These are phyloP conservation scores for Macadamia tetraphylla DNA, from an alignment of 164 flowering plant genomes.

Conservation along the genomic window DNA sequence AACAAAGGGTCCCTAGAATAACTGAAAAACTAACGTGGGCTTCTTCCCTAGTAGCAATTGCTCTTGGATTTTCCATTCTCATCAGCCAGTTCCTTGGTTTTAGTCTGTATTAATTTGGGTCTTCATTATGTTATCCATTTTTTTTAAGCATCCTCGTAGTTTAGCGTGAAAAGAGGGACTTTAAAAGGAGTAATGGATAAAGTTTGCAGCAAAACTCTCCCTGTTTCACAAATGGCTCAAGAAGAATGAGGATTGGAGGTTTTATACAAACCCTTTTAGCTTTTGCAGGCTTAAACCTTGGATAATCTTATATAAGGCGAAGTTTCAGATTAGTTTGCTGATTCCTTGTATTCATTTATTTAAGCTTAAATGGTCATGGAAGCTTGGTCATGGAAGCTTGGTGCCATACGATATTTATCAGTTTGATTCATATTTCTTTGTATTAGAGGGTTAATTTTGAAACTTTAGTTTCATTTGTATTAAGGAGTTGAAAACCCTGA, in stretches of 20 bases:
- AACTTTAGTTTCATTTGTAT: no score
- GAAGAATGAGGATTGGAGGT: slow-evolving; percentile 1
- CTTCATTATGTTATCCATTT: slow-evolving; percentile 1
- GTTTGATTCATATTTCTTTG: no score
- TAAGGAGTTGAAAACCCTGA: no score
- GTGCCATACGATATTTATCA: neutral
- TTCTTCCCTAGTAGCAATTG: slow-evolving; percentile 68
- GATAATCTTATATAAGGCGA: neutral
- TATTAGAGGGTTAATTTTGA: no score
- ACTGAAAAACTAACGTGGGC: slow-evolving; percentile 80
- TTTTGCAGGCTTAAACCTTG: neutral
- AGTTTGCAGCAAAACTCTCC: slow-evolving; percentile 10
- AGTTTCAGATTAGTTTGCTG: neutral
- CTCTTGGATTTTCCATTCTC: slow-evolving; percentile 54
- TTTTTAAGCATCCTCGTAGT: neutral
- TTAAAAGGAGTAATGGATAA: slow-evolving; percentile 8
- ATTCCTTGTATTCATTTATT: neutral
- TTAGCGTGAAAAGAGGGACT: slow-evolving; percentile 11
- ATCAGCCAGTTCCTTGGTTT: slow-evolving; percentile 60
- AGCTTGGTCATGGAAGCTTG: neutral
- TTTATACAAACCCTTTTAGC: neutral
- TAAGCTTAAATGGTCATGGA: neutral
- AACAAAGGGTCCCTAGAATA: slow-evolving; percentile 59
- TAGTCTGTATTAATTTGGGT: slow-evolving; percentile 39
- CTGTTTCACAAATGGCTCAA: slow-evolving; percentile 2